phyloP scores from a whole-genome alignment of 345 rosid species.

The Stellera chamaejasme region DNA sequence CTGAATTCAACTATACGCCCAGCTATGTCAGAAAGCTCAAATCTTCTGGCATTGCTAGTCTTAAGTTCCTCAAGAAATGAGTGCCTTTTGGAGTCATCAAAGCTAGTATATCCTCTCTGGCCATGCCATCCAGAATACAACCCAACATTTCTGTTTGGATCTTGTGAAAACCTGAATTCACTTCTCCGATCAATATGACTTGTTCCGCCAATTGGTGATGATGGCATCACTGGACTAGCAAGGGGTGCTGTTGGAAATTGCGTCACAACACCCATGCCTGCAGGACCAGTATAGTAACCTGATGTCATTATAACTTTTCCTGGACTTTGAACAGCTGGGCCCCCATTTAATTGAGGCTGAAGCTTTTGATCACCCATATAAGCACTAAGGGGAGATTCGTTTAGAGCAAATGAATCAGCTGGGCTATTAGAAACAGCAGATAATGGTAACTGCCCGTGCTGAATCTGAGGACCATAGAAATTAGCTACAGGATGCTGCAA shows the following conservation, averaged over 20 bases:
- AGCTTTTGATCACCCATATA: slow-evolving; percentile 49
- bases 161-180: slow-evolving; percentile 52
- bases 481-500: slow-evolving; percentile 60
- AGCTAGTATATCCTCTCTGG: slow-evolving; percentile 47
- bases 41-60: slow-evolving; percentile 69
- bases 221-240: slow-evolving; percentile 62
- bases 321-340: slow-evolving; percentile 37
- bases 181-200: slow-evolving; percentile 42
- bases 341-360: slow-evolving; percentile 40
- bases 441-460: slow-evolving; percentile 30
- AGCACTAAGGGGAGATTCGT: slow-evolving; percentile 28
- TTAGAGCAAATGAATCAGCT: slow-evolving; percentile 36
- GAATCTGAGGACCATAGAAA: slow-evolving; percentile 37
- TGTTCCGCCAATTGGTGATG: slow-evolving; percentile 56
- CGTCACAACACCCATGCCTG: slow-evolving; percentile 52
- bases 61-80: slow-evolving; percentile 90
- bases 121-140: slow-evolving; percentile 80
- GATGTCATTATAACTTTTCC: slow-evolving; percentile 31
- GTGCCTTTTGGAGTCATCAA: slow-evolving; percentile 55
- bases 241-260: slow-evolving; percentile 62
- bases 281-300: slow-evolving; percentile 42
- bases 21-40: slow-evolving; percentile 75
- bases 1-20: slow-evolving; percentile 94
- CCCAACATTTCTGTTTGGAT: slow-evolving; percentile 48
- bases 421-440: slow-evolving; percentile 28